Percentiles rank a stretch among this genome's conserved stretches.
Conservation (phyloP, 306 rosid genomes). For the Acacia acuminata region DNA sequence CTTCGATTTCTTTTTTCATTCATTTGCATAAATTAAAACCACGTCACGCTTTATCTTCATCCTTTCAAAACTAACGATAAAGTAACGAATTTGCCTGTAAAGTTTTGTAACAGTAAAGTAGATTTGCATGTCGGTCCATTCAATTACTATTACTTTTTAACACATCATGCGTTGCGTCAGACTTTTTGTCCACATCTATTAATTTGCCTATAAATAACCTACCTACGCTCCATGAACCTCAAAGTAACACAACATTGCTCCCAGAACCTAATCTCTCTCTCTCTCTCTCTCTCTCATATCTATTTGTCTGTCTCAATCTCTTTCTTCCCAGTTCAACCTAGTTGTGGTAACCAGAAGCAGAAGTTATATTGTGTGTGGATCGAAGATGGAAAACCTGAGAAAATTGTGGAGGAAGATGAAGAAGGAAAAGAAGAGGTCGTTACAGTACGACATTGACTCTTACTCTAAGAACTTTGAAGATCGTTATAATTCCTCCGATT, state of each 20-base stretch:
- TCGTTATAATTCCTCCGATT: slow-evolving; percentile 45
- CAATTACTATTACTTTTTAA: neutral
- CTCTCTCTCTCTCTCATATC: no score
- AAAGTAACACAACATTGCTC: neutral
- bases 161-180: neutral
- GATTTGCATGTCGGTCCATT: neutral
- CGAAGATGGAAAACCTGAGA: slow-evolving; percentile 44
- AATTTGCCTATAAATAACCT: neutral
- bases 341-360: neutral
- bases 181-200: neutral
- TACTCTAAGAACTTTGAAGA: slow-evolving; percentile 71
- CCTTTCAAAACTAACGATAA: neutral
- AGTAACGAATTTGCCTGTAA: no score
- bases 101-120: no score
- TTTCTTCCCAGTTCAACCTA: neutral
- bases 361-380: neutral
- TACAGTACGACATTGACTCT: slow-evolving; percentile 54
- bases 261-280: neutral
- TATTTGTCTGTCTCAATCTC: no score
- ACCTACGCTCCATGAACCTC: neutral
- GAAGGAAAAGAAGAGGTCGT: slow-evolving; percentile 48
- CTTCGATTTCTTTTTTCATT: neutral
- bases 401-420: slow-evolving; percentile 56
- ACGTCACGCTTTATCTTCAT: slow-evolving; percentile 1
- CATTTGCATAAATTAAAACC: neutral